Base-by-base conservation (phyloP, 139 green algal genomes). In the Auxenochlorella pyrenoidosa region DNA sequence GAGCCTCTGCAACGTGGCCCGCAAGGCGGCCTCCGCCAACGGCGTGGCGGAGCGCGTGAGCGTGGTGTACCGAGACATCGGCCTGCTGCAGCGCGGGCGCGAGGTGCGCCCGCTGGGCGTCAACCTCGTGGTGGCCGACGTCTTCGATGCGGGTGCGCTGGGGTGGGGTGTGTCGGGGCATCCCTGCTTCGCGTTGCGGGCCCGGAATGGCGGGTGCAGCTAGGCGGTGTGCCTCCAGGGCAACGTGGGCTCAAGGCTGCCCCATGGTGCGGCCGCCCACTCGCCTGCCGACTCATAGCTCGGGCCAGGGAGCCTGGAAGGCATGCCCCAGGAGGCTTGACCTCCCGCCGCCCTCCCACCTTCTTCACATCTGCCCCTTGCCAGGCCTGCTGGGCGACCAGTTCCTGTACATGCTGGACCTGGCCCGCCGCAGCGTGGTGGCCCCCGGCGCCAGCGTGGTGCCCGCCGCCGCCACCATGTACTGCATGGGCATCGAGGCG, bases 401-500 rank as follows among this genome's bases (percentile, higher is more conserved):
- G 68, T 92, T 93, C 22, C 63, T 93, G 66, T 91, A 88, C 43
- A 75, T 97, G 60, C 77, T 97, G 24, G 93, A 96, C 24, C 51
- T 86, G 26, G 82, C 90, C 3, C 92, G 92, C 73, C 85, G 79
- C 40, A 91, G 92, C 6, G 90, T 97, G 72, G 47, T 94, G 51
- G 89, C 91, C 73, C 90, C 92, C 1, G 89, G 87, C 6, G 89
- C 88, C 8, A 87, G 81, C 5, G 90, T 97, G 54, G 84, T 98
- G 10, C 95, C 95, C 0, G 83, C 86, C 6, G 91, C 88, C 13
- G 95, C 94, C 34, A 94, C 83, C 1, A 59, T 98, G 26, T 97
- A 96, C 78, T 94, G 83, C 79, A 95, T 97, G 92, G 95, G 95
- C 28, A 71, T 98, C 38, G 93, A 98, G 92, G 82, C 90, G 63